These are phyloP conservation scores for Coniochaeta hoffmannii DNA, from an alignment of 2,329 filamentous ascomycete species.

Conservation along the genomic window DNA sequence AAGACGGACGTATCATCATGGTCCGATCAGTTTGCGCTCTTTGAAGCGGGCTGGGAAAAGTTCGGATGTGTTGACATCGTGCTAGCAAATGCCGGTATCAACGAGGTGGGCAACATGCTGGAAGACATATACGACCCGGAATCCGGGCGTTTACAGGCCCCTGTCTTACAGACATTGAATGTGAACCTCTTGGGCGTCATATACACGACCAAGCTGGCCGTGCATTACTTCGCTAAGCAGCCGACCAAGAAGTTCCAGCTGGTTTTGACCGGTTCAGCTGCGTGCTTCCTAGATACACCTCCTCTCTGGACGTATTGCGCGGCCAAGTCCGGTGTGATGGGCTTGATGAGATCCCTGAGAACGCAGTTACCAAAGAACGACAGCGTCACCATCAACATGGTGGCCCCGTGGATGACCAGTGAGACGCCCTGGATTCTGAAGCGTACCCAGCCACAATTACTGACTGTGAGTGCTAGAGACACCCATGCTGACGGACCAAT, in stretches of 20 bases:
- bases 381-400: not conserved
- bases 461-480: no score
- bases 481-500: no score
- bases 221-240: not conserved
- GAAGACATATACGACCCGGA: not conserved
- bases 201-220: not conserved
- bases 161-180: not conserved
- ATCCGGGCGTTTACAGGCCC: not conserved
- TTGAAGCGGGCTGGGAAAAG: not conserved
- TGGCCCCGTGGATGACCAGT: not conserved
- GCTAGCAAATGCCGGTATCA: not conserved
- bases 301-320: not conserved
- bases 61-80: not conserved
- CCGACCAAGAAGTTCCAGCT: not conserved
- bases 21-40: not conserved
- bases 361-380: not conserved
- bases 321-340: not conserved
- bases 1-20: not conserved
- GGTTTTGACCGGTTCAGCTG: not conserved
- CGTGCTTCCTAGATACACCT: not conserved
- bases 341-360: not conserved
- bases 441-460: no score
- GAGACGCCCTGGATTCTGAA: not conserved
- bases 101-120: not conserved
- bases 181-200: not conserved